phyloP scores from a whole-genome alignment of 176 grass and related monocot species.

The Avena sativa region DNA sequence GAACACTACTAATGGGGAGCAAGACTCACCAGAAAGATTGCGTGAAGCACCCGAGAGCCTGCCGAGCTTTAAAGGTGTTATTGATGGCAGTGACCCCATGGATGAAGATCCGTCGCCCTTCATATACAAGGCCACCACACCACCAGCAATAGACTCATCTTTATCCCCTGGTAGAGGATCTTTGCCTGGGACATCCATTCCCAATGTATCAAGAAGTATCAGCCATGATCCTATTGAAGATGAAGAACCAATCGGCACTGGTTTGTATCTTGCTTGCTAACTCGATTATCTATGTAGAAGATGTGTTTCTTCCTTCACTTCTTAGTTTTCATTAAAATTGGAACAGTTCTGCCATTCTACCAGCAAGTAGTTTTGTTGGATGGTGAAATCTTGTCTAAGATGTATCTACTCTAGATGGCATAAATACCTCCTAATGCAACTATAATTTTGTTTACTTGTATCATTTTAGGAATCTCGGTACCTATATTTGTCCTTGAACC shows the following conservation, averaged over 20 bases:
- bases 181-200: constrained; percentile 38
- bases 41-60: constrained; percentile 45
- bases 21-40: constrained; percentile 59
- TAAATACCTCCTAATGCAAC: background rate
- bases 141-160: constrained; percentile 31
- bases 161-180: constrained; percentile 41
- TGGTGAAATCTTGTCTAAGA: background rate
- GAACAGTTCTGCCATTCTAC: background rate
- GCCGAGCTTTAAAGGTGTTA: constrained; percentile 33
- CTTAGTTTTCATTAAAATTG: background rate
- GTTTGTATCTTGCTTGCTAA: constrained; percentile 34
- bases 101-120: constrained; percentile 44
- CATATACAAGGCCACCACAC: constrained; percentile 42
- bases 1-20: constrained; percentile 23
- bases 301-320: constrained; percentile 19
- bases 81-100: constrained; percentile 39
- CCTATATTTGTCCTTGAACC: constrained; percentile 52
- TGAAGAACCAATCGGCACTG: constrained; percentile 23
- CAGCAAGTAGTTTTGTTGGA: background rate
- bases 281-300: constrained; percentile 28
- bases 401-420: background rate
- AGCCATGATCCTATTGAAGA: constrained; percentile 29
- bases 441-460: constrained; percentile 4
- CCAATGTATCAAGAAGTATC: constrained; percentile 6
- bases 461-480: constrained; percentile 33